These are phyloP conservation scores for Clarireedia homoeocarpa DNA, from an alignment of 2,329 filamentous ascomycete genomes.

Conservation along the genomic window DNA sequence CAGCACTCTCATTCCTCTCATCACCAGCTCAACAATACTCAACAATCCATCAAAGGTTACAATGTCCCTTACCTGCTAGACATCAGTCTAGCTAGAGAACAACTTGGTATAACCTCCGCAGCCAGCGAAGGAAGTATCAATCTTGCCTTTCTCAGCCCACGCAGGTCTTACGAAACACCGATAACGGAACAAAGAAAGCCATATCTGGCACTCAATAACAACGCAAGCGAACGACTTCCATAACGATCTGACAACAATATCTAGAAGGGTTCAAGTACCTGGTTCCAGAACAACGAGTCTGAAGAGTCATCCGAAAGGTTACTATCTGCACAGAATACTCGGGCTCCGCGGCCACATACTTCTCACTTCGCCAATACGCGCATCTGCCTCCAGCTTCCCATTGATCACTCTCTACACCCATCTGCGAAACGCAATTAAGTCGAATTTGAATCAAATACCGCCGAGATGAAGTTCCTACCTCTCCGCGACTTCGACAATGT, in stretches of 20 bases:
- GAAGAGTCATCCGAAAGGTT: slow-evolving; percentile 27
- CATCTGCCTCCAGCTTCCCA: slow-evolving; percentile 11
- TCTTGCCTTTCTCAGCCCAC: slow-evolving; percentile 34
- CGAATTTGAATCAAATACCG: slow-evolving; percentile 15
- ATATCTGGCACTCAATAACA: slow-evolving; percentile 13
- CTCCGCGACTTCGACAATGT: slow-evolving; percentile 87
- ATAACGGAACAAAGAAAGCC: slow-evolving; percentile 12
- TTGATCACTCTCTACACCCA: slow-evolving; percentile 13
- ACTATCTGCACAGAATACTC: slow-evolving; percentile 27
- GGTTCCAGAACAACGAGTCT: slow-evolving; percentile 29
- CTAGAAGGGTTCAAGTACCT: slow-evolving; percentile 27
- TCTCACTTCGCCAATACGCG: slow-evolving; percentile 21
- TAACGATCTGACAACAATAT: slow-evolving; percentile 10
- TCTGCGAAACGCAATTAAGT: slow-evolving; percentile 23
- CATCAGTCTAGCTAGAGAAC: slow-evolving; percentile 37
- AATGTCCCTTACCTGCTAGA: slow-evolving; percentile 34
- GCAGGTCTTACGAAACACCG: slow-evolving; percentile 27
- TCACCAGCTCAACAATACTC: slow-evolving; percentile 10
- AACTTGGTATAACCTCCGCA: slow-evolving; percentile 35
- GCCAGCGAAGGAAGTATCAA: slow-evolving; percentile 37
- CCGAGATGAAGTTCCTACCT: slow-evolving; percentile 68
- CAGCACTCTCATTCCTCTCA: background rate
- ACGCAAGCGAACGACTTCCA: background rate
- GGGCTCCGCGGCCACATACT: slow-evolving; percentile 27
- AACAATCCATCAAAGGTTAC: slow-evolving; percentile 12